A percentile compares a stretch with the other conserved stretches of the same genome.
phyloP scores from a whole-genome alignment of 139 green algal genomes.

The Trebouxia sp. region DNA sequence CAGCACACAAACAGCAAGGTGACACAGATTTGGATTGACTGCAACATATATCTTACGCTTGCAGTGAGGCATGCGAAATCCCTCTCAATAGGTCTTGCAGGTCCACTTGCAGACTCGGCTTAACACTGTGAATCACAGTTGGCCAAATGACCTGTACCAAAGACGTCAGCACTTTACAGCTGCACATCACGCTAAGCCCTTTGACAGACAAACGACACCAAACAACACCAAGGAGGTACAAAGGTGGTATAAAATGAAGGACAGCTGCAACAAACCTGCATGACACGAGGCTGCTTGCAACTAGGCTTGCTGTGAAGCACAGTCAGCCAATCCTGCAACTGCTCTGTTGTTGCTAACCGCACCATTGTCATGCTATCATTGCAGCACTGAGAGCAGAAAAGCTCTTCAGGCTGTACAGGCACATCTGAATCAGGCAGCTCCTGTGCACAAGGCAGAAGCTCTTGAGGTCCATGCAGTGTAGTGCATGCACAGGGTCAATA shows the following conservation, averaged over 20 bases:
- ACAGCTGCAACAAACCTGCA: conserved; percentile 21
- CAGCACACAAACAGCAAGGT: conserved; percentile 10
- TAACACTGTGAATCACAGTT: conserved; percentile 2
- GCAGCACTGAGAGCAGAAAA: conserved; percentile 23
- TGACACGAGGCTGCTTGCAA: conserved; percentile 22
- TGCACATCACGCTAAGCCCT: conserved; percentile 22
- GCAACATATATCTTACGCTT: conserved; percentile 26
- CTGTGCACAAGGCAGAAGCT: conserved; percentile 21
- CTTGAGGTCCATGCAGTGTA: conserved; percentile 24
- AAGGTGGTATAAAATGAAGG: conserved; percentile 23
- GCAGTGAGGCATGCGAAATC: conserved; percentile 15
- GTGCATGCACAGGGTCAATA: conserved; percentile 22
- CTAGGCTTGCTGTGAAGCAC: conserved; percentile 24
- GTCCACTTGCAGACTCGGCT: neutral
- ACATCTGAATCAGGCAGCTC: conserved; percentile 24
- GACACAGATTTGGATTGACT: conserved; percentile 24
- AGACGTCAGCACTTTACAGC: conserved; percentile 24
- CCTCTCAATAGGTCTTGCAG: conserved; percentile 6
- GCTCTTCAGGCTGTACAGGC: conserved; percentile 23
- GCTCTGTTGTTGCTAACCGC: conserved; percentile 24
- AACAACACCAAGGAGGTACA: conserved; percentile 23
- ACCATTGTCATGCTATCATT: conserved; percentile 25
- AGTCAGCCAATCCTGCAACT: conserved; percentile 24
- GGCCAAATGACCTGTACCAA: conserved; percentile 23
- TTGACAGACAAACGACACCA: conserved; percentile 23